Evolutionary conservation across 352 stramenopile genomes (phyloP), one percentile per base, ranked within the genome.

Genomic region (Pythium pyrilobum): DNA sequence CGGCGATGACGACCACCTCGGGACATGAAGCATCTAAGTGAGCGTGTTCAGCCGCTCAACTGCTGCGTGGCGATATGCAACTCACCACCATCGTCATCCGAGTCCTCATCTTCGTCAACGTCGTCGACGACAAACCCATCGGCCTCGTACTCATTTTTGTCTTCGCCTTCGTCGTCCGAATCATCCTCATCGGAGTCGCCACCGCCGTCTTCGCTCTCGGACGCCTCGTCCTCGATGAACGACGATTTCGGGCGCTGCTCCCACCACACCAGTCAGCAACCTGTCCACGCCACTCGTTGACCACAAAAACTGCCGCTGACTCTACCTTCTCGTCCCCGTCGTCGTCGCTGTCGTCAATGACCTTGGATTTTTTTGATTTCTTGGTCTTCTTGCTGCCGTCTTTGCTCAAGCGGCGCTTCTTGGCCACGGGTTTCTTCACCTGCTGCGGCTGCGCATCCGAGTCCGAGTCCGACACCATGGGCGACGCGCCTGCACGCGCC

Each of bases 181-280:
- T 58, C 50, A 5, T 92, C 79, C 12, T 89, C 74, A 40, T 91
- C 82, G 20, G 69, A 84, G 51, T 81, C 69, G 18, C 55, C 64
- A 27, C 65, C 74, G 23, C 63, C 47, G 47, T 92, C 85, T 32
- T 92, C 85, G 34, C 85, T 96, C 49, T 96, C 85, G 0, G 85
- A 96, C 28, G 85, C 85, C 60, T 89, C 81, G 41, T 96, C 85
- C n/a, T 96, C 83, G 44, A 96, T 92, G 34, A 94, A 94, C 7
- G 79, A 72, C 9, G 80, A 90, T 50, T 92, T 93, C 42, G 74
- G 58, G 24, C 82, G 83, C 81, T 92, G 39, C 46, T 42, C 12
- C 18, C 24, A 23, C 15, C 4, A 25, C 11, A 25, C 6, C 21
- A n/a, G 24, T 40, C 32, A 42, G 31, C n/a, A n/a, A n/a, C n/a